These are phyloP conservation scores for Cutaneotrichosporon sp. DNA, from an alignment of 1,284 basidiomycete genomes.

Conservation along the genomic window DNA sequence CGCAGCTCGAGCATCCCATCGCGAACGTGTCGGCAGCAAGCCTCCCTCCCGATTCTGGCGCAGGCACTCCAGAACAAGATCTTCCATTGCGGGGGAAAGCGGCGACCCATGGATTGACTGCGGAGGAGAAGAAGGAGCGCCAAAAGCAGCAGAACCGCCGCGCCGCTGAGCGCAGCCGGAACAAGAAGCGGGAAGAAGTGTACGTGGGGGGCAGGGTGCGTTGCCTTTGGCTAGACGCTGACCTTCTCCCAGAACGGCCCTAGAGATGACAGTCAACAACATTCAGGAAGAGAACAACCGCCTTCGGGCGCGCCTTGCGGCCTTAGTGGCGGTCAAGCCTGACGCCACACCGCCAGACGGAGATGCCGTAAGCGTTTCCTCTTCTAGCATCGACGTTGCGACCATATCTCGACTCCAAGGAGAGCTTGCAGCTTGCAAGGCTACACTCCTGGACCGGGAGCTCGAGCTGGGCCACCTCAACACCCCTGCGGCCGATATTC, in stretches of 20 bases:
- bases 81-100: conserved; percentile 20
- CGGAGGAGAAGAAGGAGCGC: conserved; percentile 43
- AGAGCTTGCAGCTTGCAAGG: conserved; percentile 32
- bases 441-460: conserved; percentile 29
- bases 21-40: background rate
- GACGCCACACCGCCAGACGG: conserved; percentile 1
- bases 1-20: background rate
- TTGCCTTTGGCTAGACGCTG: background rate
- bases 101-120: conserved; percentile 21
- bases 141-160: conserved; percentile 48
- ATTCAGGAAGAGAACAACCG: conserved; percentile 46
- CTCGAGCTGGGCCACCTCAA: conserved; percentile 24
- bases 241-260: conserved; percentile 29
- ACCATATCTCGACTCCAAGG: conserved; percentile 33
- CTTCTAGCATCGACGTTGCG: conserved; percentile 31
- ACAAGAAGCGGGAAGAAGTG: conserved; percentile 47
- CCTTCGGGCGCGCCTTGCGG: conserved; percentile 37
- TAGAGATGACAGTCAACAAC: conserved; percentile 43
- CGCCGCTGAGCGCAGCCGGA: conserved; percentile 47
- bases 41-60: background rate
- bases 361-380: background rate
- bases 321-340: conserved; percentile 28
- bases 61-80: conserved; percentile 6
- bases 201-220: conserved; percentile 30
- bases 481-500: background rate